Percentiles rank a stretch among this genome's conserved stretches.
Conservation (phyloP, 1,139 yeast species). For the Arxiozyma bovina region DNA sequence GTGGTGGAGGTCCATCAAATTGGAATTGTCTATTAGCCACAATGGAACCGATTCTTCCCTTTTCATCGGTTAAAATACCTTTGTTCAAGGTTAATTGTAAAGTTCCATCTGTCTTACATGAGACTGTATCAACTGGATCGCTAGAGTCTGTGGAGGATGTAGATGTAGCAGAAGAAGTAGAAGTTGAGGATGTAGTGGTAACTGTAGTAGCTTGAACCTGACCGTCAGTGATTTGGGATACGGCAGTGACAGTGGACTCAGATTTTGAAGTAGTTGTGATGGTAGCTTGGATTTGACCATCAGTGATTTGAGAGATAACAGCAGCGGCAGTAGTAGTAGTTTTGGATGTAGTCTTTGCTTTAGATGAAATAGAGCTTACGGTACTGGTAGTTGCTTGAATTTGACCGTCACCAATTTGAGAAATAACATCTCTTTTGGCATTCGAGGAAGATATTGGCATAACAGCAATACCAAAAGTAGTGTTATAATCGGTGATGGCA, state of each 20-base stretch:
- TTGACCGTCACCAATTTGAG: slow-evolving; percentile 53
- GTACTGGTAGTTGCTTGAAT: slow-evolving; percentile 36
- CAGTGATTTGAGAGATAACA: slow-evolving; percentile 33
- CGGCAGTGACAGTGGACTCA: slow-evolving; percentile 36
- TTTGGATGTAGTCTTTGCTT: slow-evolving; percentile 20
- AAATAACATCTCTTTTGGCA: slow-evolving; percentile 5
- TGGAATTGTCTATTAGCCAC: slow-evolving; percentile 86
- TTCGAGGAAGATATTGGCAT: not conserved
- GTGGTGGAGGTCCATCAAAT: slow-evolving; percentile 87
- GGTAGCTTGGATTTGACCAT: slow-evolving; percentile 42
- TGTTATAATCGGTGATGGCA: slow-evolving; percentile 39
- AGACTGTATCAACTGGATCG: slow-evolving; percentile 34
- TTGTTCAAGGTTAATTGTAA: slow-evolving; percentile 47
- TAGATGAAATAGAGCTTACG: not conserved
- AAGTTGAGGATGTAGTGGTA: slow-evolving; percentile 33
- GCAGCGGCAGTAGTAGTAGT: slow-evolving; percentile 34
- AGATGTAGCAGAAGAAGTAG: slow-evolving; percentile 30
- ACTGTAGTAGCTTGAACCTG: slow-evolving; percentile 40
- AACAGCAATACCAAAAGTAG: slow-evolving; percentile 16
- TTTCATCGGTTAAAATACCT: slow-evolving; percentile 50
- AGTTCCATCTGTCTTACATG: slow-evolving; percentile 45
- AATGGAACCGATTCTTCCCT: slow-evolving; percentile 72
- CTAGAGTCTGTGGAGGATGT: slow-evolving; percentile 10
- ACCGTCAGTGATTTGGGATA: slow-evolving; percentile 50
- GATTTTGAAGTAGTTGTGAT: slow-evolving; percentile 34